phyloP scores from a whole-genome alignment of 768 basidiomycete genomes.

The Lentinula detonsa region DNA sequence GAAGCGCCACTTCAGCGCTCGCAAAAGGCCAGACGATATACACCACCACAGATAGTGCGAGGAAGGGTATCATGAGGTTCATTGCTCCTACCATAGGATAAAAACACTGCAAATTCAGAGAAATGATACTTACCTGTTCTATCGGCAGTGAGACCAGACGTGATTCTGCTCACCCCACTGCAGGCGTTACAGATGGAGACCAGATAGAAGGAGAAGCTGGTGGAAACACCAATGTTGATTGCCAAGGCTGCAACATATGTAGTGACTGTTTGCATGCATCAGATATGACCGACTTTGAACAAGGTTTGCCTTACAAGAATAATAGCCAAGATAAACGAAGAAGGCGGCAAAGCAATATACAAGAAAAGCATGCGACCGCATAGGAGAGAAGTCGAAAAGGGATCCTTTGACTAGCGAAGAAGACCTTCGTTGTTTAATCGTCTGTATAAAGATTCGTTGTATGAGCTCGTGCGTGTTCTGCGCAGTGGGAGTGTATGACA shows the following conservation, averaged over 20 bases:
- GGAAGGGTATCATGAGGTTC: conserved; percentile 41
- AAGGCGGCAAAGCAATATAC: conserved; percentile 32
- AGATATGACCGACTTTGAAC: conserved; percentile 1
- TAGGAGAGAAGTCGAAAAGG: conserved; percentile 29
- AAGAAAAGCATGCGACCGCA: conserved; percentile 30
- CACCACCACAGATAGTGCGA: conserved; percentile 29
- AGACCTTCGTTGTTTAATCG: conserved; percentile 29
- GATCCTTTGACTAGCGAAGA: conserved; percentile 31
- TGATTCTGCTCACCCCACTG: conserved; percentile 37
- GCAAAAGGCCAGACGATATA: conserved; percentile 47
- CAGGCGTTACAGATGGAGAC: conserved; percentile 41
- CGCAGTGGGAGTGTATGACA: neutral
- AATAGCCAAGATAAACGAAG: conserved; percentile 40
- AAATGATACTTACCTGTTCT: conserved; percentile 22
- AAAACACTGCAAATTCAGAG: neutral
- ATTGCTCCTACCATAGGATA: conserved; percentile 29
- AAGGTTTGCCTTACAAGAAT: conserved; percentile 26
- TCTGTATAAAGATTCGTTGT: conserved; percentile 7
- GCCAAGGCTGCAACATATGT: neutral
- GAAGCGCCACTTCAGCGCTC: conserved; percentile 20
- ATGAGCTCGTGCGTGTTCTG: neutral
- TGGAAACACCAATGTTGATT: conserved; percentile 19
- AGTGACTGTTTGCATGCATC: conserved; percentile 5
- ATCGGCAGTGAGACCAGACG: conserved; percentile 32
- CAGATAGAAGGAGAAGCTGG: conserved; percentile 32